Conservation (phyloP, 1,284 basidiomycete genomes). For the Phellinidium pouzarii region DNA sequence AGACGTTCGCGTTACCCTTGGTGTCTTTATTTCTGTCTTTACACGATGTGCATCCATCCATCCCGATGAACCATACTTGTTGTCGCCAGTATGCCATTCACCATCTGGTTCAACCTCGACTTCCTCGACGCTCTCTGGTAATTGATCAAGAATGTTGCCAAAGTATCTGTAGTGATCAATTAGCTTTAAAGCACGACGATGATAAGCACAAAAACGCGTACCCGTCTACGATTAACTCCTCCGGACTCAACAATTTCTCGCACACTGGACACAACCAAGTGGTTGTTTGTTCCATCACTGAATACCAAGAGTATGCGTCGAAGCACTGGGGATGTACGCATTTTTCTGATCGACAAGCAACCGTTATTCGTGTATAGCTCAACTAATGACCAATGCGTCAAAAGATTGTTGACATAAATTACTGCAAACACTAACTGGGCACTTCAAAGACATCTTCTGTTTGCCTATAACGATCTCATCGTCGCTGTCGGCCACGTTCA, state of each 20-base stretch:
- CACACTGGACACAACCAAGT: constrained; percentile 97
- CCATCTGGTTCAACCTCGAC: constrained; percentile 92
- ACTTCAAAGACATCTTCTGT: constrained; percentile 85
- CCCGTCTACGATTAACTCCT: constrained; percentile 90
- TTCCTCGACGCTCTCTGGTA: constrained; percentile 79
- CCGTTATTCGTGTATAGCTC: constrained; percentile 81
- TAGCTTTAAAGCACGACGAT: constrained; percentile 13
- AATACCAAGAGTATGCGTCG: constrained; percentile 91
- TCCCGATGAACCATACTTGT: constrained; percentile 67
- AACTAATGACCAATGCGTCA: constrained; percentile 42
- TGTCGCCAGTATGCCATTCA: constrained; percentile 90
- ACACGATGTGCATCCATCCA: constrained; percentile 59
- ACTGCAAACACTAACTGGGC: constrained; percentile 60
- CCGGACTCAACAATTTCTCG: constrained; percentile 69
- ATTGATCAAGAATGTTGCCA: constrained; percentile 71
- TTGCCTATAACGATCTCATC: constrained; percentile 86
- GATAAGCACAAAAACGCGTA: constrained; percentile 33
- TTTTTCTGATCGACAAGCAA: constrained; percentile 77
- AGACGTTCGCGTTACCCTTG: constrained; percentile 25
- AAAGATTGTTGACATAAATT: constrained; percentile 12
- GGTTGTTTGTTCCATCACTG: constrained; percentile 93
- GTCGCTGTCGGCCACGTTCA: constrained; percentile 54
- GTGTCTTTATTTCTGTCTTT: constrained; percentile 19
- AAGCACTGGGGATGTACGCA: constrained; percentile 96
- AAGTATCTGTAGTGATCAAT: constrained; percentile 54